Base-by-base conservation (phyloP, 225 moss, liverwort and hornwort genomes). In the Marchantia paleacea region DNA sequence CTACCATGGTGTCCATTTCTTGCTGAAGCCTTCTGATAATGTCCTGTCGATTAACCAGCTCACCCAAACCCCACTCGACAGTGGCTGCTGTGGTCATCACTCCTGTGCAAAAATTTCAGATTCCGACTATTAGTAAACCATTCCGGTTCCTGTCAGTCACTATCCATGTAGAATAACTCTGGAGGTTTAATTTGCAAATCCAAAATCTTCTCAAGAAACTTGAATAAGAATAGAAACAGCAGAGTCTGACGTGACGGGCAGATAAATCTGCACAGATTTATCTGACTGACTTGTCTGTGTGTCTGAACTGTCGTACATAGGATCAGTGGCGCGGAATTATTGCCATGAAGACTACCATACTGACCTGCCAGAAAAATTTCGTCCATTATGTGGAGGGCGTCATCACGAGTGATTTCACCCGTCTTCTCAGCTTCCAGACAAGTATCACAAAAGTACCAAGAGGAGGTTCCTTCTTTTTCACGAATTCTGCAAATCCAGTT, bases 361-460 rank as follows among this genome's bases (percentile, higher is more conserved):
- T 64, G 62, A 78, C 78, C 78, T 39, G 78, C 78, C 60, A 78
- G 28, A 39, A 61, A 51, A 13, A 60, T 49, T 62, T 78, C 78
- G 63, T 78, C 76, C 12, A 76, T 14, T 26, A 76, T 55, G 76
- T 53, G 76, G 52, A 62, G 12, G 2, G 78, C 31, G 61, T 78
- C 78, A 8, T 9, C 61, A 7, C 51, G 62, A 65, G 30, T 62
- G 20, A 78, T 78, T 50, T 78, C 78, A 3, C 78, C 78, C 39
- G 51, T 29, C 78, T 30, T 78, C 78, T 78, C 78, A 24, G 61
- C 78, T 25, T 78, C 78, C 78, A 78, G 31, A 65, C 60, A 58
- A 18, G 64, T 78, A 66, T 78, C 78, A 48, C 22, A 62, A 12
- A 78, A 78, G 63, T 78, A 78, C 78, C 78, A 78, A 10, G 47